These are phyloP conservation scores for Tulasnella sp. DNA, from an alignment of 768 basidiomycete genomes.

Conservation along the genomic window DNA sequence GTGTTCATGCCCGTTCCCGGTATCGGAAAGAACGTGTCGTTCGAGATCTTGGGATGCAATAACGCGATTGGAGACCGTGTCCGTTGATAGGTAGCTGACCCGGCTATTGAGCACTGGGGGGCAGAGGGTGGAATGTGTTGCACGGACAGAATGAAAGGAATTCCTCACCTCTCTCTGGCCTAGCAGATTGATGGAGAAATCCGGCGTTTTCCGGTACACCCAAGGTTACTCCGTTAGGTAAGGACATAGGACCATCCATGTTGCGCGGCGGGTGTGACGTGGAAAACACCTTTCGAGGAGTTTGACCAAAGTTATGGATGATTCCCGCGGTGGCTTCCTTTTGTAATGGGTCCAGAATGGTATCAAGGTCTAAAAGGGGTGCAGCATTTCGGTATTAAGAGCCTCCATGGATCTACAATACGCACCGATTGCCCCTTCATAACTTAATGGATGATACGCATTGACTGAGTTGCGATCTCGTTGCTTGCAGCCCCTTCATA, in stretches of 20 bases:
- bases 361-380: constrained; percentile 54
- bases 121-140: background rate
- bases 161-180: constrained; percentile 43
- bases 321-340: constrained; percentile 89
- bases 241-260: constrained; percentile 54
- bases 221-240: constrained; percentile 58
- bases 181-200: constrained; percentile 45
- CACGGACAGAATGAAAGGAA: background rate
- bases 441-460: constrained; percentile 86
- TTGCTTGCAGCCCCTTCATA: constrained; percentile 56
- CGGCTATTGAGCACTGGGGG: constrained; percentile 31
- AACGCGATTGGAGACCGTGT: constrained; percentile 47
- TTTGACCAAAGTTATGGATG: constrained; percentile 94
- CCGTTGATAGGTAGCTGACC: constrained; percentile 43
- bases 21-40: constrained; percentile 39
- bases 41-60: constrained; percentile 51
- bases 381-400: background rate
- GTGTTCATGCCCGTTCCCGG: constrained; percentile 46
- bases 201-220: constrained; percentile 81
- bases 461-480: constrained; percentile 66
- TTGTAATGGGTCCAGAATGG: constrained; percentile 76
- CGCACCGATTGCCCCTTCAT: constrained; percentile 77
- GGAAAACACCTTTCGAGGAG: constrained; percentile 75
- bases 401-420: background rate
- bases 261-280: constrained; percentile 64